phyloP scores from a whole-genome alignment of 2,329 filamentous ascomycete species.

The Helotiales sp. region DNA sequence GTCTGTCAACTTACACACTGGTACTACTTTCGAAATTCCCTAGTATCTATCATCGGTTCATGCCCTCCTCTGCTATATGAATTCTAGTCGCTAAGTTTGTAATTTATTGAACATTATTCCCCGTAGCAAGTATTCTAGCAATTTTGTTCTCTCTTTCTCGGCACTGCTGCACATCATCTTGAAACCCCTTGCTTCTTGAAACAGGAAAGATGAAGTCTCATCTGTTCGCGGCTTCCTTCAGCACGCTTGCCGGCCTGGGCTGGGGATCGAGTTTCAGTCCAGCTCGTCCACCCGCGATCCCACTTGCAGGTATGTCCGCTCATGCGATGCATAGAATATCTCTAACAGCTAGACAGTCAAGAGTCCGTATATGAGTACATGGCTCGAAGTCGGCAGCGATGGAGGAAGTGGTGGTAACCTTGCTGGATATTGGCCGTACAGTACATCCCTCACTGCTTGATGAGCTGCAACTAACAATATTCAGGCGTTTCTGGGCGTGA shows the following conservation, averaged over 20 bases:
- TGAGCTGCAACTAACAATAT: conserved; percentile 23
- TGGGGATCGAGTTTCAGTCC: conserved; percentile 63
- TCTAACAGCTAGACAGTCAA: conserved; percentile 49
- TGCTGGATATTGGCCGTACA: conserved; percentile 53
- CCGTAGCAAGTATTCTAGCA: too few species aligned
- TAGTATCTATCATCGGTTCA: too few species aligned
- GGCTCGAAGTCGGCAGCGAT: conserved; percentile 67
- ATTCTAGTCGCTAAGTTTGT: too few species aligned
- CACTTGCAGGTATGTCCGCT: conserved; percentile 59
- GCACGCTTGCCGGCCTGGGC: conserved; percentile 10
- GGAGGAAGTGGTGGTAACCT: conserved; percentile 69
- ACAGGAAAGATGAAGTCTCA: conserved; percentile 25
- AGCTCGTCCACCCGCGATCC: conserved; percentile 69
- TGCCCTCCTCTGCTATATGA: too few species aligned
- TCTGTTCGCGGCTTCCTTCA: conserved; percentile 18
- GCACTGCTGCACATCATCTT: too few species aligned
- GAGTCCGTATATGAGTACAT: conserved; percentile 77
- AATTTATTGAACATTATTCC: too few species aligned
- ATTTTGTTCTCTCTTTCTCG: too few species aligned
- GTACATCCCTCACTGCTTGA: not conserved
- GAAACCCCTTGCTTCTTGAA: too few species aligned
- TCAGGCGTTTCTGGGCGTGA: conserved; percentile 41
- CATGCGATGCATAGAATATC: not conserved
- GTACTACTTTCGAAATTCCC: too few species aligned
- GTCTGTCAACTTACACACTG: too few species aligned